Evolutionary conservation across 148 eudicot species (phyloP), one percentile per base, ranked within the genome.

Genomic region (Persicaria maculosa): DNA sequence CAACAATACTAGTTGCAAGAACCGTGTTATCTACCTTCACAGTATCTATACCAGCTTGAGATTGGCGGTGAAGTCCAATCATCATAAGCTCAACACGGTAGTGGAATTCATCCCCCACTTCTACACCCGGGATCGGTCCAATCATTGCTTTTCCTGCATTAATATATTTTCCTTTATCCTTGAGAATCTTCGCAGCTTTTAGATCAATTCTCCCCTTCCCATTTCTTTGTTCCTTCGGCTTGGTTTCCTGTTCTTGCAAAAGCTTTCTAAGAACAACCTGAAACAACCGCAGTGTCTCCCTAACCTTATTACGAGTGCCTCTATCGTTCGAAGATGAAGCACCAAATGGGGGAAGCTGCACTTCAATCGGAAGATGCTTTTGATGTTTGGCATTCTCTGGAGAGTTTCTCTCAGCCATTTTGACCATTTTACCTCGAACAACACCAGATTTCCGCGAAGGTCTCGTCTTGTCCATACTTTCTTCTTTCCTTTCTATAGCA

Each of bases 201-300:
- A 74, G 72, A 45, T 79, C 78, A 40, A 88, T 80, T 70, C 93
- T 88, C 50, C 19, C 85, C 36, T 44, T 68, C 6, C 67, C 46
- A 44, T 78, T 70, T 53, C 77, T 82, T 80, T 78, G 71, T 31
- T 75, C 72, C 76, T 61, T 72, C 46, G 78, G 47, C 65, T 72
- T 82, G 55, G 75, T 61, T 83, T 85, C 83, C 80, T 88, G 91
- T 61, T 81, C 81, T 82, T 85, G 98, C 81, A 86, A 78, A 55
- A 91, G 76, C 80, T 91, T 91, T 78, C 93, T 84, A 59, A 88
- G 84, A 72, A 85, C 61, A 68, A 57, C 83, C 57, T 89, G 88
- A 78, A 88, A 91, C 44, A 84, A 77, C 47, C 89, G 83, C 44
- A 91, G 80, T 22, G 85, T 82, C 74, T 93, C 97, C 72, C 88